A percentile compares a stretch with the other conserved stretches of the same genome.
phyloP scores from a whole-genome alignment of 75 land plant genomes.

The Picea sitchensis region DNA sequence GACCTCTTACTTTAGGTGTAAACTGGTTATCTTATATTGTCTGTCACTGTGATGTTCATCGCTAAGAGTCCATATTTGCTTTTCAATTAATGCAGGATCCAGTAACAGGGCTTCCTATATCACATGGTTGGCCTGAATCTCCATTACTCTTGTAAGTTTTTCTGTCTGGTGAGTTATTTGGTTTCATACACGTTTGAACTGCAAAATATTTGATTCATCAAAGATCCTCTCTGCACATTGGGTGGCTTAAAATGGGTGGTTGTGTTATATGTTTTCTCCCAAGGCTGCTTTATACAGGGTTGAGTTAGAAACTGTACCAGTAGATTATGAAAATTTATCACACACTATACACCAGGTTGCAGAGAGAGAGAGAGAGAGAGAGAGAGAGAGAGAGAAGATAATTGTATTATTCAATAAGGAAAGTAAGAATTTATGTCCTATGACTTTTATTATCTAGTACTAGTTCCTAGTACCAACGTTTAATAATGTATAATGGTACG shows the following conservation, averaged over 20 bases:
- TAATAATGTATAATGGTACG: no score
- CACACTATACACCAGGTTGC: no score
- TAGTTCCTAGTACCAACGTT: no score
- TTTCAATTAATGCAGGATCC: slow-evolving; percentile 64
- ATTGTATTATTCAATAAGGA: no score
- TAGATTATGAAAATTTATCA: no score
- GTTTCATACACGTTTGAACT: neutral
- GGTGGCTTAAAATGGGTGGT: neutral
- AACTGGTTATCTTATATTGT: neutral
- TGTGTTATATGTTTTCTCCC: neutral
- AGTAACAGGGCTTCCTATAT: slow-evolving; percentile 77
- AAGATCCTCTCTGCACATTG: neutral
- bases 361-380: no score
- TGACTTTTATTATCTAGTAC: no score
- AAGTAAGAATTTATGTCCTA: no score
- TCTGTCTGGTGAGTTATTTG: neutral
- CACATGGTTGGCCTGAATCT: slow-evolving; percentile 61
- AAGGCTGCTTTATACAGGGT: no score
- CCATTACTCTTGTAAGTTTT: slow-evolving; percentile 72
- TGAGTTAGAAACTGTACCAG: no score
- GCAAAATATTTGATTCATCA: slow-evolving; percentile 1
- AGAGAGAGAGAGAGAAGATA: no score
- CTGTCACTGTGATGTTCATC: neutral
- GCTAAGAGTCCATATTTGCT: neutral
- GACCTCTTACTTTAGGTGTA: neutral